Base-by-base conservation (phyloP, 75 land plant species). In the Pseudotsuga menziesii region DNA sequence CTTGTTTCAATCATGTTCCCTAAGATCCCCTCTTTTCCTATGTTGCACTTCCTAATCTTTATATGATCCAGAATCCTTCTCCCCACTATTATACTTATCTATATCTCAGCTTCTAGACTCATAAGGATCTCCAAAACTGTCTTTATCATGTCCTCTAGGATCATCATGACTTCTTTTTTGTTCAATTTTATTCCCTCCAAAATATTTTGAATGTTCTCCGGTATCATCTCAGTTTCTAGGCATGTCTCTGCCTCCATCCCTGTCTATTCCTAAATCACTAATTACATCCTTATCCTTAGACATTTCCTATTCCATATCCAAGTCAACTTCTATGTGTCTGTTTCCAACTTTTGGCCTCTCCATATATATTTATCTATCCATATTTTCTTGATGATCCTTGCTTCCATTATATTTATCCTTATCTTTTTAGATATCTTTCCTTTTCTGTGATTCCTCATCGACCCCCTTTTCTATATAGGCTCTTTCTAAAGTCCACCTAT, bases 351-450 rank as follows among this genome's bases (percentile, higher is more conserved):
- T 76, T 72, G 70, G 61, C 64, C 76, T 82, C 36, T 79, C 83
- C 58, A 55, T 61, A 17, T 48, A 77, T 14, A 58, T 63, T 73
- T 86, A 82, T 61, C 56, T 78, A 39, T 78, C 83, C 64, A 66
- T 57, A 61, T 82, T 23, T 64, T 39, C 64, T 27, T 69, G 8
- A 19, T 22, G 72, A 23, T 69, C 72, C 44, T 20, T 63, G 19
- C 13, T 77, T 76, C 70, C 76, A 56, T 58, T 13, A 13, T 58
- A 56, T 44, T 64, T 23, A 66, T 64, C 66, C 55, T 76, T 87
- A 6, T 82, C 88, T 80, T 72, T 83, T 54, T 84, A 82, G 48
- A 56, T 83, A 39, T 84, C 86, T 78, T 70, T 84, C 60, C 80
- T 82, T 41, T 76, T 76, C 79, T 79, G 63, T 32, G 76, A 81